Conservation (phyloP, 768 basidiomycete species). For the Leccinum rimulosum region DNA sequence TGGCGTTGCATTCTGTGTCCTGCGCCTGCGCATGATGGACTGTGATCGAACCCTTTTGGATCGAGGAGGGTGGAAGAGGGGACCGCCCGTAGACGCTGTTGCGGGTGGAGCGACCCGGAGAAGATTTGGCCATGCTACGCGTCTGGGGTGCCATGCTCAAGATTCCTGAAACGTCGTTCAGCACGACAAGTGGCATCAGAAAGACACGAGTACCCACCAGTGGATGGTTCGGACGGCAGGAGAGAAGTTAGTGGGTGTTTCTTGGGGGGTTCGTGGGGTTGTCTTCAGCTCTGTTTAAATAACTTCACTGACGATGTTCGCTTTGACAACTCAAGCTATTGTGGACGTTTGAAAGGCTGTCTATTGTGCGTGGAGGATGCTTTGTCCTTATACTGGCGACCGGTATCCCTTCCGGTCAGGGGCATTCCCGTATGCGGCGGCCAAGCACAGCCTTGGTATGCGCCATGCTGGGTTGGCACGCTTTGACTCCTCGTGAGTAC, state of each 20-base stretch:
- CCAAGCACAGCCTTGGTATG: slow-evolving; percentile 9
- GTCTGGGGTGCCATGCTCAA: slow-evolving; percentile 28
- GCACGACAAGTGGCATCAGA: background rate
- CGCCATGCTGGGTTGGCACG: background rate
- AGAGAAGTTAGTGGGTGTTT: background rate
- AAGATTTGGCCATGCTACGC: slow-evolving; percentile 15
- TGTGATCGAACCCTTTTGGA: slow-evolving; percentile 5
- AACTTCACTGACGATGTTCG: slow-evolving; percentile 5
- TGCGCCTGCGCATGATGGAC: background rate
- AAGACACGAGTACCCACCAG: slow-evolving; percentile 3
- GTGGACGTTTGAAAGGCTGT: slow-evolving; percentile 8
- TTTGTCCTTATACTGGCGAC: slow-evolving; percentile 22
- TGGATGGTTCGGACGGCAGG: background rate
- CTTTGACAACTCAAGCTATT: slow-evolving; percentile 14
- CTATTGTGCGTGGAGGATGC: slow-evolving; percentile 16
- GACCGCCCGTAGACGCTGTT: slow-evolving; percentile 25
- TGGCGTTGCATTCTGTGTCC: background rate
- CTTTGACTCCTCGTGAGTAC: slow-evolving; percentile 20
- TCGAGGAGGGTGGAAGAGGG: slow-evolving; percentile 3
- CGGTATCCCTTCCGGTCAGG: slow-evolving; percentile 20
- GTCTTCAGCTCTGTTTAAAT: slow-evolving; percentile 22
- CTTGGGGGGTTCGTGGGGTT: background rate
- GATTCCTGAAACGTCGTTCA: background rate
- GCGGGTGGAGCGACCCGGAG: slow-evolving; percentile 19
- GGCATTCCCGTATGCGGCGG: slow-evolving; percentile 19